These are phyloP conservation scores for Gonapodya sp. DNA, from an alignment of 192 early-diverging fungal genomes.

Conservation along the genomic window DNA sequence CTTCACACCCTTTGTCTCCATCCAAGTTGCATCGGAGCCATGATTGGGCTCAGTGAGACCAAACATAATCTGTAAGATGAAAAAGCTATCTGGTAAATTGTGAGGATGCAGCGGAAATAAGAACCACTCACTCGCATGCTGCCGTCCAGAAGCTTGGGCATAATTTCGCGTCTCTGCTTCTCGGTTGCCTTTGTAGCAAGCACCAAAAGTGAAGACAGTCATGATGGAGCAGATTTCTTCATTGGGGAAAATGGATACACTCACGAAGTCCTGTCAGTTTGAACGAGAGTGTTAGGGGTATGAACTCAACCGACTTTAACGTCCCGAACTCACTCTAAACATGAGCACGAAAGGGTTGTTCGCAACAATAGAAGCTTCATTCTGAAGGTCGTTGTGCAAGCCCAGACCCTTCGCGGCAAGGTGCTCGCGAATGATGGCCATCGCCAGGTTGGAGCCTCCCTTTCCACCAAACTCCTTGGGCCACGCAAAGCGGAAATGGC, in stretches of 20 bases:
- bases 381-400: constrained; percentile 7
- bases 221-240: too few relatives aligned
- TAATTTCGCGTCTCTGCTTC: constrained; percentile 5
- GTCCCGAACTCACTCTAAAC: neutral
- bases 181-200: neutral
- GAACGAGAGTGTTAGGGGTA: neutral
- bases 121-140: neutral
- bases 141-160: neutral
- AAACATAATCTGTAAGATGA: constrained; percentile 34
- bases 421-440: constrained; percentile 7
- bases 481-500: constrained; percentile 7
- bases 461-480: neutral
- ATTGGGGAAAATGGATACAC: neutral
- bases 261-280: constrained; percentile 6
- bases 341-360: constrained; percentile 4
- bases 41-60: constrained; percentile 98
- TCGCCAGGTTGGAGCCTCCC: constrained; percentile 1
- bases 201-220: too few relatives aligned
- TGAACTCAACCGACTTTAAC: neutral
- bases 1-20: constrained; percentile 83
- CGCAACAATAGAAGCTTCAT: neutral
- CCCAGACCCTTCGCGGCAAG: constrained; percentile 4
- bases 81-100: neutral
- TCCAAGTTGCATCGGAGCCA: constrained; percentile 83
- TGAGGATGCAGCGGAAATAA: too few relatives aligned